These are phyloP conservation scores for Fusarium ambrosium DNA, from an alignment of 2,329 filamentous ascomycete genomes.

Conservation along the genomic window DNA sequence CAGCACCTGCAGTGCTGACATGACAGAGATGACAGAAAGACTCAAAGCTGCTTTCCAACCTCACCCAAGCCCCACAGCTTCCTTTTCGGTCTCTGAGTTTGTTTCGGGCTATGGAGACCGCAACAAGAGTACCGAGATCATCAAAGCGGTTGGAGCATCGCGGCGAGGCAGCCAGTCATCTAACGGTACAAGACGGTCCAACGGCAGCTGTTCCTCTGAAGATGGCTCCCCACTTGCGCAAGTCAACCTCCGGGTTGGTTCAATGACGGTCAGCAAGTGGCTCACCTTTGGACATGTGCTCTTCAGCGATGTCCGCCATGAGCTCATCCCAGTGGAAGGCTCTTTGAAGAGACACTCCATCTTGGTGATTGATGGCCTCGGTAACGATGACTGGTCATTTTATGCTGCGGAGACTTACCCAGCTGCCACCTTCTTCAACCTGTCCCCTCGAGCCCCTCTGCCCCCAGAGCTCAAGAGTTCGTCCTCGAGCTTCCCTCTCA, in stretches of 20 bases:
- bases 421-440: constrained; percentile 80
- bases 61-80: constrained; percentile 58
- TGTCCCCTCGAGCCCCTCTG: constrained; percentile 71
- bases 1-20: constrained; percentile 68
- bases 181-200: constrained; percentile 56
- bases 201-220: constrained; percentile 63
- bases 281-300: constrained; percentile 86
- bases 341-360: constrained; percentile 69
- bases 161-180: constrained; percentile 50
- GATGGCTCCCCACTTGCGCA: constrained; percentile 75
- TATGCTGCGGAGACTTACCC: constrained; percentile 87
- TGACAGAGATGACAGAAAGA: constrained; percentile 67
- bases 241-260: constrained; percentile 83
- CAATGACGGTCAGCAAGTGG: constrained; percentile 90
- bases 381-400: constrained; percentile 91
- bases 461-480: constrained; percentile 59
- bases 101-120: constrained; percentile 45
- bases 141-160: constrained; percentile 49
- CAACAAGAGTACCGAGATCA: constrained; percentile 31
- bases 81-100: constrained; percentile 60
- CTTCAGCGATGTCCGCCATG: constrained; percentile 83
- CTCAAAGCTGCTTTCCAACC: constrained; percentile 63
- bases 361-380: constrained; percentile 84
- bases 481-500: constrained; percentile 64
- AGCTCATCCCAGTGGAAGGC: constrained; percentile 65